Evolutionary conservation across 2,329 filamentous ascomycete genomes (phyloP).

Genomic region (Penicillium janthinellum): DNA sequence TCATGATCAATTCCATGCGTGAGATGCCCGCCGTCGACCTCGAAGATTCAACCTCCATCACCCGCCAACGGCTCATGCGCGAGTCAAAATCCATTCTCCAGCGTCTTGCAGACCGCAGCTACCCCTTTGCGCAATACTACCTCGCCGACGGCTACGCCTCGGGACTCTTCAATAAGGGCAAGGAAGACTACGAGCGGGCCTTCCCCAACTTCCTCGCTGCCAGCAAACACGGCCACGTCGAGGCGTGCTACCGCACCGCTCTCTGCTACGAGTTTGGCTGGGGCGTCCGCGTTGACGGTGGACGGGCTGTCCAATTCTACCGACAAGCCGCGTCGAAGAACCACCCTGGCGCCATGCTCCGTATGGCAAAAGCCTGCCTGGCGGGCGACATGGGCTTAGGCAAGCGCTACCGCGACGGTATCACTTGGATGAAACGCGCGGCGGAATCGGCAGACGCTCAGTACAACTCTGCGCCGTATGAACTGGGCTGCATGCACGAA

Average conservation of each 20-base stretch:
- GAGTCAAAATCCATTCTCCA: constrained; percentile 91
- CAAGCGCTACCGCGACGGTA: constrained; percentile 82
- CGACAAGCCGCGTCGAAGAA: constrained; percentile 88
- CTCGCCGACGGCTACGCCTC: constrained; percentile 92
- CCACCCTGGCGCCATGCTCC: constrained; percentile 91
- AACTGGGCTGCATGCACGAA: constrained; percentile 85
- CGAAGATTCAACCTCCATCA: constrained; percentile 43
- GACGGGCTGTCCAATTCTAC: constrained; percentile 92
- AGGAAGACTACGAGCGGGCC: constrained; percentile 85
- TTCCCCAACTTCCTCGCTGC: constrained; percentile 92
- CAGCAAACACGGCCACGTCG: constrained; percentile 94
- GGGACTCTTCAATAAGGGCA: constrained; percentile 91
- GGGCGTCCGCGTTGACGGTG: constrained; percentile 86
- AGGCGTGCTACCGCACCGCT: constrained; percentile 89
- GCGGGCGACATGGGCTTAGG: constrained; percentile 82
- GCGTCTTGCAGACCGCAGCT: constrained; percentile 80
- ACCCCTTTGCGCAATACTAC: constrained; percentile 98
- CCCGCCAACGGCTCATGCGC: constrained; percentile 68
- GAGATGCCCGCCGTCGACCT: constrained; percentile 65
- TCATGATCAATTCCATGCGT: constrained; percentile 85
- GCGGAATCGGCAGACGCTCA: constrained; percentile 85
- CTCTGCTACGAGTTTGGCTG: constrained; percentile 98
- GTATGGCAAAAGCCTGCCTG: constrained; percentile 86
- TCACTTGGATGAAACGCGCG: constrained; percentile 96
- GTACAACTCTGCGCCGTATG: constrained; percentile 91